Evolutionary conservation across 1,284 basidiomycete genomes (phyloP), one percentile per base, ranked within the genome.

Genomic region (Ceratobasidium papillatum): DNA sequence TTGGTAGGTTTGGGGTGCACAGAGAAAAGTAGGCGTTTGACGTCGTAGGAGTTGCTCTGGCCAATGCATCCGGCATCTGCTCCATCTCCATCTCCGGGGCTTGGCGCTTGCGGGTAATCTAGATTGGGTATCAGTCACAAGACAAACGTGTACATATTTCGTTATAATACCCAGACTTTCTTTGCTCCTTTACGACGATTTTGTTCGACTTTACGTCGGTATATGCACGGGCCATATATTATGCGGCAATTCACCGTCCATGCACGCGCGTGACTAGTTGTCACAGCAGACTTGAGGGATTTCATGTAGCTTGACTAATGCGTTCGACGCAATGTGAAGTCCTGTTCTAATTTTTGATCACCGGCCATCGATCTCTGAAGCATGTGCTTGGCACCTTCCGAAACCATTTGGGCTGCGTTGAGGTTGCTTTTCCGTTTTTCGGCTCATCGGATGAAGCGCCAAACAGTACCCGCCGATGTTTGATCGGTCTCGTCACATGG

Each of bases 61-160:
- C 36, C 43, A 47, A 63, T 62, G 51, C 66, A 71, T 72, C 68
- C 54, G 54, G 54, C 56, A 72, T 72, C 41, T 25, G 43, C 27
- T 22, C 19, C 47, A 22, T n/a, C n/a, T n/a, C 7, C 19, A 9
- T 38, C 25, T 54, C 54, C 68, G 54, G 68, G n/a, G 27, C 45
- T 61, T 43, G 68, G 68, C 68, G 68, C 68, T 59, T 72, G n/a
- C 54, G 30, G 54, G 54, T 27, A 22, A 54, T 25, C 22, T 30
- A 4, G 51, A 54, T 54, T 5, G 17, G 51, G 51, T 8, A 47
- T 47, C 11, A 17, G 45, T 47, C 45, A 11, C 45, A 65, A 45
- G 61, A 52, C 34, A 52, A 8, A 27, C 41, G 30, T 14, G 43
- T 49, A 9, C 19, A 49, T 4, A 51, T 19, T 25, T n/a, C 12